Conservation (phyloP, 306 rosid genomes). For the Lablab purpureus region DNA sequence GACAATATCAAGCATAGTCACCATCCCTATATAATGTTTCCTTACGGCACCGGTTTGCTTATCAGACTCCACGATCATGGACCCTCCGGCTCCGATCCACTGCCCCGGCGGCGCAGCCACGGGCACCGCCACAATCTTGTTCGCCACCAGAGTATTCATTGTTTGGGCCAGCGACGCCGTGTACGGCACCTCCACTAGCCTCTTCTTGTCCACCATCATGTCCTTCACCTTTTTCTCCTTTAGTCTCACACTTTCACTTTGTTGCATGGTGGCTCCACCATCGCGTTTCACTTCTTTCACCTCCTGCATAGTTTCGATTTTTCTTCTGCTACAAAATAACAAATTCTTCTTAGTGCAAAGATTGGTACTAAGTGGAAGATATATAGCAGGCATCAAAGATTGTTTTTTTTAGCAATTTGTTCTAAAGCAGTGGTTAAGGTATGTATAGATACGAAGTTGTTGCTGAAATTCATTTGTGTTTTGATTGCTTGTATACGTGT, state of each 20-base stretch:
- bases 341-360: neutral
- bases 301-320: conserved; percentile 51
- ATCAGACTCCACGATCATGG: conserved; percentile 86
- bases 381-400: conserved; percentile 14
- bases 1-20: conserved; percentile 86
- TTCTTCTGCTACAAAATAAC: neutral
- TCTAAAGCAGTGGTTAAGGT: neutral
- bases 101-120: conserved; percentile 97
- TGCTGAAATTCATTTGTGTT: neutral
- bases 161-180: conserved; percentile 81
- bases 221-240: conserved; percentile 68
- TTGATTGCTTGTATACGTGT: conserved; percentile 37
- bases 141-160: conserved; percentile 77
- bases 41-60: conserved; percentile 66
- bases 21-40: conserved; percentile 93
- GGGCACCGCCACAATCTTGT: conserved; percentile 76
- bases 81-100: conserved; percentile 94
- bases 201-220: conserved; percentile 62
- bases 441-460: neutral
- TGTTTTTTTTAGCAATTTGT: no score
- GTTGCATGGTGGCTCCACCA: conserved; percentile 41
- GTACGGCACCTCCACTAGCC: conserved; percentile 90
- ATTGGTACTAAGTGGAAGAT: neutral
- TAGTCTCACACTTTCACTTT: conserved; percentile 40
- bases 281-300: conserved; percentile 11